phyloP scores from a whole-genome alignment of 345 rosid genomes.

The Erysimum cheiranthoides region DNA sequence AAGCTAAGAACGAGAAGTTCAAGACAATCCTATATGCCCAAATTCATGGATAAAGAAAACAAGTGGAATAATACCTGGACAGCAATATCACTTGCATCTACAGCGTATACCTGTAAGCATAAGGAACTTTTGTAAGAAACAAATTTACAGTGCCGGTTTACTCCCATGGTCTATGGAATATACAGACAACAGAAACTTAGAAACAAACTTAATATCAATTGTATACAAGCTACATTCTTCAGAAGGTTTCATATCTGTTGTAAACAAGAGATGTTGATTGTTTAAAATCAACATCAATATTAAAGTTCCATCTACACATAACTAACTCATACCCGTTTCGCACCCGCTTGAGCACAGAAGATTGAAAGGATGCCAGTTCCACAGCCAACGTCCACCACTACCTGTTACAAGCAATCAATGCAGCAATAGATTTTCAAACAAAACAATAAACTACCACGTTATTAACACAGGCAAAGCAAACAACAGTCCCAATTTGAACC shows the following conservation, averaged over 20 bases:
- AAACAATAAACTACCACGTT: neutral
- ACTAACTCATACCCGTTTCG: conserved; percentile 68
- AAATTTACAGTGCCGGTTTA: conserved; percentile 9
- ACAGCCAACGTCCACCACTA: conserved; percentile 98
- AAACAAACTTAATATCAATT: neutral
- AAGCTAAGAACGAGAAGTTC: conserved; percentile 9
- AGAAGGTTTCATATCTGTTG: conserved; percentile 3
- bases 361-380: conserved; percentile 98
- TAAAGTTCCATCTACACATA: neutral
- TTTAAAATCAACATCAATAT: neutral
- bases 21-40: conserved; percentile 14
- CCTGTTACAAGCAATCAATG: conserved; percentile 55
- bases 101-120: conserved; percentile 85
- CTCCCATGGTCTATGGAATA: conserved; percentile 14
- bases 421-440: conserved; percentile 28
- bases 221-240: conserved; percentile 21
- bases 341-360: conserved; percentile 99
- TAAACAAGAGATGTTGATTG: neutral
- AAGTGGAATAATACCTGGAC: conserved; percentile 70
- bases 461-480: conserved; percentile 13
- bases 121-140: conserved; percentile 26
- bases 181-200: neutral
- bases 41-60: conserved; percentile 16
- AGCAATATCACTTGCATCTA: conserved; percentile 98
- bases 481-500: neutral